phyloP scores from a whole-genome alignment of 148 eudicot genomes.

The Dysphania ambrosioides region DNA sequence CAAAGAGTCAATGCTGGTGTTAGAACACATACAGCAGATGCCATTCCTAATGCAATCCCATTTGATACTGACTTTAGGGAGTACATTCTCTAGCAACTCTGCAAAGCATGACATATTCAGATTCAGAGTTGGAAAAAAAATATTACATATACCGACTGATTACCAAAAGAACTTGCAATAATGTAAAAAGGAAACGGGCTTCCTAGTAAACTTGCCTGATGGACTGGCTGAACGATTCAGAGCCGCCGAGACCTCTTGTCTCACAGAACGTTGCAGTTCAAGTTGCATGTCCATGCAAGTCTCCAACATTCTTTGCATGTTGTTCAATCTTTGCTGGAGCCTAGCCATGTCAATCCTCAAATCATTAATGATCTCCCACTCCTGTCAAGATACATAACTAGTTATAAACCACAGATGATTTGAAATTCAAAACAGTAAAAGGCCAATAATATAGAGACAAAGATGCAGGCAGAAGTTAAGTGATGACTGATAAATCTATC shows the following conservation, averaged over 20 bases:
- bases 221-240: constrained; percentile 45
- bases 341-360: constrained; percentile 78
- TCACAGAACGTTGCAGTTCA: constrained; percentile 73
- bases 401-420: neutral
- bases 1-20: constrained; percentile 61
- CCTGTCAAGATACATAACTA: constrained; percentile 40
- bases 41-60: constrained; percentile 80
- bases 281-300: constrained; percentile 94
- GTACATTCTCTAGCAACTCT: constrained; percentile 31
- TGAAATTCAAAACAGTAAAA: neutral
- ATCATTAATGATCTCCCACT: constrained; percentile 76
- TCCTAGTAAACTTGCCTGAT: constrained; percentile 36
- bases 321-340: constrained; percentile 77
- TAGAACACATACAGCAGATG: constrained; percentile 68
- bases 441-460: neutral
- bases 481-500: neutral
- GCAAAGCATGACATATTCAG: constrained; percentile 2
- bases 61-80: constrained; percentile 42
- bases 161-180: no score
- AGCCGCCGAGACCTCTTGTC: constrained; percentile 82
- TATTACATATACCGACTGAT: neutral
- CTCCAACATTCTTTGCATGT: constrained; percentile 90
- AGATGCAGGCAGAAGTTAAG: neutral
- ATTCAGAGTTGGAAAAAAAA: neutral
- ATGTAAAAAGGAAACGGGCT: neutral